These are phyloP conservation scores for Hibiscus trionum DNA, from an alignment of 345 rosid genomes.

Conservation along the genomic window DNA sequence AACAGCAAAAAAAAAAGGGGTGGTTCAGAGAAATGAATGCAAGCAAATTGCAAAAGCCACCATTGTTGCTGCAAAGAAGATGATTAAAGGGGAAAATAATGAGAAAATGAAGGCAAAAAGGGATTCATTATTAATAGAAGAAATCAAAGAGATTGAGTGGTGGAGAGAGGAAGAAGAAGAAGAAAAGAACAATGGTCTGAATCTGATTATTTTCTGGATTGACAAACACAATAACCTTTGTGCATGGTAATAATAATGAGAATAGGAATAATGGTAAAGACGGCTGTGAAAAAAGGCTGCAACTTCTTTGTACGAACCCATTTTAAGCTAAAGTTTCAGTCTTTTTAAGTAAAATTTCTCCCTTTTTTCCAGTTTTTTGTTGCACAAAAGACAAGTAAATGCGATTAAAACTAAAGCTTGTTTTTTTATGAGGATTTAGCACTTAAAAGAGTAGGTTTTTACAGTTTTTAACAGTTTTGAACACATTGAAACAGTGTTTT, in stretches of 20 bases:
- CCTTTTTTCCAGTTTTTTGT: neutral
- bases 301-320: slow-evolving; percentile 18
- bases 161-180: slow-evolving; percentile 6
- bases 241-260: slow-evolving; percentile 33
- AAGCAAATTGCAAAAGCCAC: neutral
- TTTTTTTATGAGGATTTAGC: no score
- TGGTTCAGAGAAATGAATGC: slow-evolving; percentile 11
- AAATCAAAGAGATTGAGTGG: slow-evolving; percentile 9
- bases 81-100: neutral
- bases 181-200: neutral
- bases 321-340: neutral
- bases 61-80: no score
- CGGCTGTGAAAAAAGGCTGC: slow-evolving; percentile 40
- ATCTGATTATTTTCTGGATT: slow-evolving; percentile 9
- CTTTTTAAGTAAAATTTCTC: neutral
- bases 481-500: neutral
- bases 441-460: neutral
- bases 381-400: neutral
- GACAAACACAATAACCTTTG: slow-evolving; percentile 17
- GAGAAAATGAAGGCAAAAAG: slow-evolving; percentile 18
- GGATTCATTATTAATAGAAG: slow-evolving; percentile 13
- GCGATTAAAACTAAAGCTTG: neutral
- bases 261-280: slow-evolving; percentile 33
- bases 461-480: neutral
- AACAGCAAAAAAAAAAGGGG: neutral